These are phyloP conservation scores for Scheffersomyces illinoinensis DNA, from an alignment of 1,139 yeast species.

Conservation along the genomic window DNA sequence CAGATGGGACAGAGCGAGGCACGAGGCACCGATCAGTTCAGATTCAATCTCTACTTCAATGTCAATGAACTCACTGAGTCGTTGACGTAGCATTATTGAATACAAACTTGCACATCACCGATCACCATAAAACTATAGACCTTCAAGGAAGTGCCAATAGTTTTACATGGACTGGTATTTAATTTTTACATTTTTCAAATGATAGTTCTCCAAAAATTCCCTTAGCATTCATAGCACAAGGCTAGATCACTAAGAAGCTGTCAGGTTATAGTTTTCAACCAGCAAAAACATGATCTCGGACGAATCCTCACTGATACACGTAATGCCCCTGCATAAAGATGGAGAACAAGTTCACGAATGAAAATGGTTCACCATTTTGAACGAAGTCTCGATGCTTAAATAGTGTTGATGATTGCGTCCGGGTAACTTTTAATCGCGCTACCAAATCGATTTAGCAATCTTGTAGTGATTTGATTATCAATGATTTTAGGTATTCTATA, in stretches of 20 bases:
- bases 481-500: too few relatives aligned
- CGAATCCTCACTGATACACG: slow-evolving; percentile 99
- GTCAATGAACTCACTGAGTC: slow-evolving; percentile 27
- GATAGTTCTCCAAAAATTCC: slow-evolving; percentile 74
- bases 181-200: slow-evolving; percentile 1
- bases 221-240: slow-evolving; percentile 47
- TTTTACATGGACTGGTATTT: neutral
- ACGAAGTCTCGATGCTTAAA: slow-evolving; percentile 14
- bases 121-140: slow-evolving; percentile 8
- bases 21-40: slow-evolving; percentile 41
- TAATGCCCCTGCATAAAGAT: slow-evolving; percentile 99
- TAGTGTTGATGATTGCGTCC: slow-evolving; percentile 12
- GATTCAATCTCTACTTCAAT: slow-evolving; percentile 12
- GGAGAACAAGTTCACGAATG: slow-evolving; percentile 35
- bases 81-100: neutral
- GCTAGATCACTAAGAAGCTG: slow-evolving; percentile 76
- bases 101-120: neutral
- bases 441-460: neutral
- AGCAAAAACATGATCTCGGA: slow-evolving; percentile 99
- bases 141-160: slow-evolving; percentile 38
- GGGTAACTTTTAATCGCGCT: slow-evolving; percentile 16
- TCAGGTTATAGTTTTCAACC: slow-evolving; percentile 99
- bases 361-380: slow-evolving; percentile 5
- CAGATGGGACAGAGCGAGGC: slow-evolving; percentile 65
- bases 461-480: too few relatives aligned